phyloP scores from a whole-genome alignment of 176 grass and related monocot genomes.

The Canna indica region DNA sequence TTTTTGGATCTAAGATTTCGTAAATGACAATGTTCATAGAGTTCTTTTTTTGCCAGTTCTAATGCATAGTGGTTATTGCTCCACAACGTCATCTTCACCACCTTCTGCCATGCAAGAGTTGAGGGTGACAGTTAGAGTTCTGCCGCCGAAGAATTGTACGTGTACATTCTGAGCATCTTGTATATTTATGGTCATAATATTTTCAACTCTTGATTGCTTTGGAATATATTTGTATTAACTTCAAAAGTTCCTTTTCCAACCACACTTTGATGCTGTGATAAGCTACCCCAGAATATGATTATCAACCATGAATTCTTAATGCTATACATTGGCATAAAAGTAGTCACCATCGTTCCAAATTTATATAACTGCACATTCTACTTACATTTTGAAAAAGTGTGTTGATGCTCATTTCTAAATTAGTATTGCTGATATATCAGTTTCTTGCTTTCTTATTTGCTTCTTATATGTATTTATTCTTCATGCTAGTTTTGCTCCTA shows the following conservation, averaged over 20 bases:
- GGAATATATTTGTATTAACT: neutral
- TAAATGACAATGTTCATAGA: slow-evolving; percentile 19
- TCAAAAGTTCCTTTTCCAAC: neutral
- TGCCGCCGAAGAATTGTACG: slow-evolving; percentile 66
- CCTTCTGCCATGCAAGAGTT: slow-evolving; percentile 74
- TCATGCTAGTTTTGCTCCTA: too few relatives aligned
- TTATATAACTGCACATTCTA: too few relatives aligned
- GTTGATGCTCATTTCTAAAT: too few relatives aligned
- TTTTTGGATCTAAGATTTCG: neutral
- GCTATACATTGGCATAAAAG: too few relatives aligned
- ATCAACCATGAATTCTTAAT: too few relatives aligned
- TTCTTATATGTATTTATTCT: too few relatives aligned
- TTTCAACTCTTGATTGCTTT: neutral
- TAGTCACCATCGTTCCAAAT: too few relatives aligned
- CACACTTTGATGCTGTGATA: too few relatives aligned
- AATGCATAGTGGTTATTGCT: slow-evolving; percentile 95
- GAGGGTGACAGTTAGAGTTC: slow-evolving; percentile 60
- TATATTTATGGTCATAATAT: neutral
- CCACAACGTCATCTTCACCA: slow-evolving; percentile 68
- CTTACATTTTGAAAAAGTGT: too few relatives aligned
- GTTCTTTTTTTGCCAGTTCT: slow-evolving; percentile 52
- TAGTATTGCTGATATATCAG: too few relatives aligned
- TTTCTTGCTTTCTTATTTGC: too few relatives aligned
- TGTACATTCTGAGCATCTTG: slow-evolving; percentile 4
- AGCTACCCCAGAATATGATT: too few relatives aligned